Percentiles rank a stretch among this genome's conserved stretches.
phyloP scores from a whole-genome alignment of 2,329 filamentous ascomycete species.

The Aspergillus fructus region DNA sequence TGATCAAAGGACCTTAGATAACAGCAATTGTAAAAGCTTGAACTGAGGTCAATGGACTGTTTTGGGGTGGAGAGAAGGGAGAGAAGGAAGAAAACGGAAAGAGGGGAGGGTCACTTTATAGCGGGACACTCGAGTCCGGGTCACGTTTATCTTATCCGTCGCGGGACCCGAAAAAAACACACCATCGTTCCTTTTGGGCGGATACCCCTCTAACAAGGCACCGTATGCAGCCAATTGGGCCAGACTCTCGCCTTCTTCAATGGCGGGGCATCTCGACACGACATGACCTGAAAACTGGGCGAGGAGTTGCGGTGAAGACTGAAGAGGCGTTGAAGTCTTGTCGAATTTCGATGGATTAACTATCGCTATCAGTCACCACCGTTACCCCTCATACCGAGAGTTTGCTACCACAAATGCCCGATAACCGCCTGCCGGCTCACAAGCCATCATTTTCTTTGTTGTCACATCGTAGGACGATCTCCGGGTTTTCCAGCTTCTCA shows the following conservation, averaged over 20 bases:
- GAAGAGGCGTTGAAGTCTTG: conserved; percentile 1
- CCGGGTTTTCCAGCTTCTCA: neutral
- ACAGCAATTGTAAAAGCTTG: conserved; percentile 25
- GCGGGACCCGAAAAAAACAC: neutral
- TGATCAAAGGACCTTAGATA: conserved; percentile 40
- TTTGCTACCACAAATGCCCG: neutral
- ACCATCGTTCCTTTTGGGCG: neutral
- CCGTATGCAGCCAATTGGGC: conserved; percentile 1
- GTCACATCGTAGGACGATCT: neutral
- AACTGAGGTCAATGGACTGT: conserved; percentile 16
- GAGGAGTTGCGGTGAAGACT: conserved; percentile 14
- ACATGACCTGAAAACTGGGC: neutral
- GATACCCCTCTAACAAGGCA: neutral
- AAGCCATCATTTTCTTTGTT: neutral
- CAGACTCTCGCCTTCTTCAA: neutral
- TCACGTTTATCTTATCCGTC: conserved; percentile 15
- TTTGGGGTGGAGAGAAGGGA: conserved; percentile 11
- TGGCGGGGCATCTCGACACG: neutral
- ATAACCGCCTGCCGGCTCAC: neutral
- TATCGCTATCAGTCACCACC: neutral
- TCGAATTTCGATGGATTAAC: neutral
- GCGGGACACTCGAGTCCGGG: conserved; percentile 7
- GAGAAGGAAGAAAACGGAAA: neutral
- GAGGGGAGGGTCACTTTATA: conserved; percentile 8
- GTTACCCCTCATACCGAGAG: conserved; percentile 1